These are phyloP conservation scores for Penicillium tannophilum DNA, from an alignment of 495 filamentous ascomycete genomes.

Conservation along the genomic window DNA sequence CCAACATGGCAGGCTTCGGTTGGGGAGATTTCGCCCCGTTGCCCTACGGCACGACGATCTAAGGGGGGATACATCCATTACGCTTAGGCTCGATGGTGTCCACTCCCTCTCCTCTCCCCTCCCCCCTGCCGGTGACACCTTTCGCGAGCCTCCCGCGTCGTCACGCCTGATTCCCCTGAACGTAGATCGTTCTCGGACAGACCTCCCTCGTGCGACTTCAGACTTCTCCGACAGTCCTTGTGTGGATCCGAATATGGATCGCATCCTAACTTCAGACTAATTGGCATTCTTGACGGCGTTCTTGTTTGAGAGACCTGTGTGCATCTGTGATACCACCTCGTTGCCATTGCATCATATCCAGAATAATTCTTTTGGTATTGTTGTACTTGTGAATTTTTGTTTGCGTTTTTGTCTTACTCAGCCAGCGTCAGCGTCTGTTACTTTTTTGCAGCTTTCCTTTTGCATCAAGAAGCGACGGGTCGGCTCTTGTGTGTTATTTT, in stretches of 20 bases:
- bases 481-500: conserved; percentile 50
- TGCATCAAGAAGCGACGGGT: conserved; percentile 56
- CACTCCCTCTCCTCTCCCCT: conserved; percentile 3
- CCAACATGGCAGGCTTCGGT: conserved; percentile 58
- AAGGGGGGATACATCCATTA: conserved; percentile 18
- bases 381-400: conserved; percentile 18
- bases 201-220: conserved; percentile 4
- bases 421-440: conserved; percentile 43
- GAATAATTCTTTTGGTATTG: conserved; percentile 36
- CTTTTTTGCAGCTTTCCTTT: conserved; percentile 38
- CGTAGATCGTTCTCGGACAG: conserved; percentile 8
- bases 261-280: conserved; percentile 32
- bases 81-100: conserved; percentile 19
- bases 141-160: conserved; percentile 12
- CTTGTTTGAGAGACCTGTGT: conserved; percentile 38
- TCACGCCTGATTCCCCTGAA: conserved; percentile 13
- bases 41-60: conserved; percentile 62
- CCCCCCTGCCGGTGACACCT: conserved; percentile 12
- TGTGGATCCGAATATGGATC: conserved; percentile 20
- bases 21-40: conserved; percentile 66
- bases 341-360: conserved; percentile 39
- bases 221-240: conserved; percentile 4
- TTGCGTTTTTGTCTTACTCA: conserved; percentile 33
- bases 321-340: conserved; percentile 52
- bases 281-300: conserved; percentile 56